Base-by-base conservation (phyloP, 305 asterid species). In the Solanum hybrid region DNA sequence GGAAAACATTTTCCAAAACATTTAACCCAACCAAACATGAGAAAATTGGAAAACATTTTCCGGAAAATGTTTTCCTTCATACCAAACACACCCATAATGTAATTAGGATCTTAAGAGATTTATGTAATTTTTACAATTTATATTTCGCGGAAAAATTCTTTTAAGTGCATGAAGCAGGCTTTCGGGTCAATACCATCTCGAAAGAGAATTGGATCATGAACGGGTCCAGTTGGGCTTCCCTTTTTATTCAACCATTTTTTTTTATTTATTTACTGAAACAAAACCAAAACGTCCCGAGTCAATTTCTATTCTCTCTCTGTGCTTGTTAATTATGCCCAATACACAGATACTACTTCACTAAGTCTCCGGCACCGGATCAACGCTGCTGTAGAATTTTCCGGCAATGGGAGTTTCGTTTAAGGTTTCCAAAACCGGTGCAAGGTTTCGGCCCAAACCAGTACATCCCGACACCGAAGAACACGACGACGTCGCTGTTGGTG, bases 381-480 rank as follows among this genome's bases (percentile, higher is more conserved):
- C 33, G n/a, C 22, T 12, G 14, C 11, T 31, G 88, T 31, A 33
- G 13, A 31, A 33, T 24, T n/a, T 61, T 7, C 88, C 34, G 29
- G 46, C 71, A 86, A 97, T 97, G 99, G 99, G 98, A 93, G 81
- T 97, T 92, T 97, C 99, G 22, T 97, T 97, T 88, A 95, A 92
- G 96, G 96, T 97, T 74, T 93, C 99, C 24, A 95, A 92, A 91
- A 94, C 92, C 22, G 99, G 99, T 20, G 89, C 91, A 90, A 91
- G 98, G 89, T 95, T 93, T 93, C 96, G 91, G 16, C 95, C 95
- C 75, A 94, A 95, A 29, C 90, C 73, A 11, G 89, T 89, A 39
- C 87, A 61, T 5, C 78, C 87, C 46, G 94, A 69, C 46, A 87
- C 91, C 84, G 93, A 89, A 29, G 92, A 83, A 79, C 86, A 90